Conservation (phyloP, 257 asterid genomes). For the Handroanthus guayacan region DNA sequence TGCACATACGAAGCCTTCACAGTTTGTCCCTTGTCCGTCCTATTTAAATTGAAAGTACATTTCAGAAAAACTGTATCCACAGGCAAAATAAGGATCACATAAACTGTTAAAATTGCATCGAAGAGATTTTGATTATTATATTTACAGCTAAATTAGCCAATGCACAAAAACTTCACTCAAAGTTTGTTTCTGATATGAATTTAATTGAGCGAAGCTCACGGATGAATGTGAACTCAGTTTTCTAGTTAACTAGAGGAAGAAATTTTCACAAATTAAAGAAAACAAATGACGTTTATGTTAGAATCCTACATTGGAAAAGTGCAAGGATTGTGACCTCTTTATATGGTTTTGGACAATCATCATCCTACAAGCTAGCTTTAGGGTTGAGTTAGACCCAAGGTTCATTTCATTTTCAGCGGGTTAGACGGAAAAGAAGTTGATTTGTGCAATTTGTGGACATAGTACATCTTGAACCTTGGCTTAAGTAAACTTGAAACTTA, state of each 20-base stretch:
- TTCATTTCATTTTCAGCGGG: not conserved
- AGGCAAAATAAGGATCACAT: not conserved
- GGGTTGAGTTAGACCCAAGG: too few species aligned
- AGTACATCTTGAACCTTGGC: not conserved
- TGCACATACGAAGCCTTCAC: slow-evolving; percentile 83
- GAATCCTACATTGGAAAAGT: too few species aligned
- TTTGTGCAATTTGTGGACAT: not conserved
- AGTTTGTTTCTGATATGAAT: too few species aligned
- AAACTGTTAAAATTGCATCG: not conserved
- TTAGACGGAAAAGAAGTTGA: not conserved
- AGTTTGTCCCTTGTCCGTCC: slow-evolving; percentile 83
- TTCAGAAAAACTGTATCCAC: slow-evolving; percentile 27
- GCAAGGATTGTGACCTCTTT: too few species aligned
- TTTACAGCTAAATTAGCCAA: not conserved
- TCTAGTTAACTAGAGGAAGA: not conserved
- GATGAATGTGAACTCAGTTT: not conserved
- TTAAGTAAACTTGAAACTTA: not conserved
- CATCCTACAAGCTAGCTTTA: too few species aligned
- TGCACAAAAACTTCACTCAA: too few species aligned
- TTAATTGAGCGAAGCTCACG: not conserved
- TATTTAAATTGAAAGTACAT: slow-evolving; percentile 27
- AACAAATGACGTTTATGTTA: not conserved
- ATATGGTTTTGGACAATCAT: too few species aligned
- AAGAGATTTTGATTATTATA: too few species aligned
- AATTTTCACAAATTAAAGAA: not conserved